A percentile compares a stretch with the other conserved stretches of the same genome.
These are phyloP conservation scores for Aspergillus clavatus DNA, from an alignment of 2,329 filamentous ascomycete species.

Conservation along the genomic window DNA sequence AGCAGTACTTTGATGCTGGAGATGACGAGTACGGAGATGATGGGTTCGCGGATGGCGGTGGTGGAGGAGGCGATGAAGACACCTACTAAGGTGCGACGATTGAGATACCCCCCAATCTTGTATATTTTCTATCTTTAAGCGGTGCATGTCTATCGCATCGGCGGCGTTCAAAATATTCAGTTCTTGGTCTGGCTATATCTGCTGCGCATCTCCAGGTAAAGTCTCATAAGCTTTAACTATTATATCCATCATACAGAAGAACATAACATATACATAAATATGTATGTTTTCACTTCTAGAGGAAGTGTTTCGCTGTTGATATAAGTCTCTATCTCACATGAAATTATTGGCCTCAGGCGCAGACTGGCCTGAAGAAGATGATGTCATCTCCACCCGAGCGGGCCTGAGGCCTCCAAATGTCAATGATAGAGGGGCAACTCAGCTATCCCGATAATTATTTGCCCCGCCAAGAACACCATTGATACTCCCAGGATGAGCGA, in stretches of 20 bases:
- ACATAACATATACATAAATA: no score
- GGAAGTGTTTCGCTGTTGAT: no score
- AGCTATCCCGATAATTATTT: conserved; percentile 1
- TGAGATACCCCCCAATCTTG: conserved; percentile 26
- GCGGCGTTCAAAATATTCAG: not conserved
- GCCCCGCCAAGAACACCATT: conserved; percentile 1
- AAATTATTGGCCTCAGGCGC: conserved; percentile 2
- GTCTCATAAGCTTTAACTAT: no score
- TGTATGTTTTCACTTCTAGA: no score
- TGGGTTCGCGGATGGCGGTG: conserved; percentile 52
- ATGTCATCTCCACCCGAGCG: conserved; percentile 28
- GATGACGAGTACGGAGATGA: conserved; percentile 53
- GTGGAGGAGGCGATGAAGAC: conserved; percentile 49
- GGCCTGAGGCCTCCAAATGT: conserved; percentile 12
- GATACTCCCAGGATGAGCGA: conserved; percentile 23
- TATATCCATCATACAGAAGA: no score
- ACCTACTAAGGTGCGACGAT: conserved; percentile 28
- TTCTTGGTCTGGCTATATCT: not conserved
- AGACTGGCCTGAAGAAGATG: conserved; percentile 19
- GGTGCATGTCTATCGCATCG: not conserved
- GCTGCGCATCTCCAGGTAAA: no score
- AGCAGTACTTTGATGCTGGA: conserved; percentile 60
- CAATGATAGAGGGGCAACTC: conserved; percentile 12
- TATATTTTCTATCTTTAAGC: conserved; percentile 14
- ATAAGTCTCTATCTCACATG: no score